Conservation (phyloP, 352 stramenopile genomes). For the Pythium brachiatum region DNA sequence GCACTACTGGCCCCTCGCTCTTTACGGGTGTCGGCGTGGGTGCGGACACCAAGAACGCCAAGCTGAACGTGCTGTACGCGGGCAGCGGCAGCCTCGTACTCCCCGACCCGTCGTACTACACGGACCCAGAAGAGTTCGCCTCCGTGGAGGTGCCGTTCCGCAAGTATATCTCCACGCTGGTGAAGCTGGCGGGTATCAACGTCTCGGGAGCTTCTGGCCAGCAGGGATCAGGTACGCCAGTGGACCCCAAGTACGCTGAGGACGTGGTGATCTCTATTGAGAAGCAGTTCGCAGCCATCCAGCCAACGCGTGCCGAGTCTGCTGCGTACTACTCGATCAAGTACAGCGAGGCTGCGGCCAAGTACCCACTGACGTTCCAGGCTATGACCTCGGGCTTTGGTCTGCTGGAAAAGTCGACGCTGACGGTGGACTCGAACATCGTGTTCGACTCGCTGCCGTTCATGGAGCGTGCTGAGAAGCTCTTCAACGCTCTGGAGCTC, state of each 20-base stretch:
- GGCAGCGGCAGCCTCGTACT: conserved; percentile 67
- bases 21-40: conserved; percentile 62
- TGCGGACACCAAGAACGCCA: conserved; percentile 66
- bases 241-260: conserved; percentile 7
- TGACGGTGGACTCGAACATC: conserved; percentile 34
- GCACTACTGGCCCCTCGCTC: conserved; percentile 33
- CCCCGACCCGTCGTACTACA: conserved; percentile 89
- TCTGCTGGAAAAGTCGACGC: conserved; percentile 30
- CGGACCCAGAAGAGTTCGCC: conserved; percentile 46
- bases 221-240: background rate
- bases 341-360: conserved; percentile 44
- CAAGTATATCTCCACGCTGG: conserved; percentile 34
- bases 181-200: conserved; percentile 26
- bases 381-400: conserved; percentile 44
- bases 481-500: conserved; percentile 33
- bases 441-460: conserved; percentile 46
- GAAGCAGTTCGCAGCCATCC: conserved; percentile 49
- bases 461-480: conserved; percentile 49
- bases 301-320: conserved; percentile 48
- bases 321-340: conserved; percentile 77
- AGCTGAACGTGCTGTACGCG: conserved; percentile 52
- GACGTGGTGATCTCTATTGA: conserved; percentile 67
- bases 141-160: conserved; percentile 31
- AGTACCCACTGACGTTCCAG: conserved; percentile 35
- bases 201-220: background rate